These are phyloP conservation scores for Chlamydomonas reinhardtii DNA, from an alignment of 163 green algal species.

Conservation along the genomic window DNA sequence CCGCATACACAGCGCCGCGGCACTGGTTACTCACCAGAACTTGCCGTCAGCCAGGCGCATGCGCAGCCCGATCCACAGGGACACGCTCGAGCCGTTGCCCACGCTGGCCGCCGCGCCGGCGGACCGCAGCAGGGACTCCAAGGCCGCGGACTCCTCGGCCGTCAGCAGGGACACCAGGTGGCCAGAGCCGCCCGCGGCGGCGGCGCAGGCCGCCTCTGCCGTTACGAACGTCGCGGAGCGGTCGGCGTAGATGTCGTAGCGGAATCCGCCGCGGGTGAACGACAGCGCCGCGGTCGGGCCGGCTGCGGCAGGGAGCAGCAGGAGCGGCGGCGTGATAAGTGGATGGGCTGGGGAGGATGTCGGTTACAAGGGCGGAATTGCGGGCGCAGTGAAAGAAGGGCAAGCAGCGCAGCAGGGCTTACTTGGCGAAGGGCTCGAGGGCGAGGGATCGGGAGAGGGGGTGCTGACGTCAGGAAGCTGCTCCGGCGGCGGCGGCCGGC, in stretches of 20 bases:
- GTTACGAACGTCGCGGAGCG: not conserved
- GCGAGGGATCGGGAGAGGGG: no score
- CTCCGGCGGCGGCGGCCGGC: not conserved
- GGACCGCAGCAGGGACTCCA: not conserved
- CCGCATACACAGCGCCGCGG: no score
- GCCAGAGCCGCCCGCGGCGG: not conserved
- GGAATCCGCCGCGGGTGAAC: not conserved
- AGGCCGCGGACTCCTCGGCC: not conserved
- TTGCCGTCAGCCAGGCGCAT: not conserved
- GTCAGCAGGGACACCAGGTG: not conserved
- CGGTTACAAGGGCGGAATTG: no score
- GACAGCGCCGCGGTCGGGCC: not conserved
- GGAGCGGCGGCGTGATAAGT: no score
- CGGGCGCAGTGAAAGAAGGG: no score
- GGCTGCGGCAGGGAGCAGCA: not conserved
- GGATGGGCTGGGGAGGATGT: not conserved
- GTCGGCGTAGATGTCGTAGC: conserved; percentile 5
- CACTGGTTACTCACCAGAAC: not conserved
- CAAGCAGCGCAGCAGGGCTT: no score
- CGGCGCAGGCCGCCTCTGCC: not conserved
- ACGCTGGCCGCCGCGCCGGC: not conserved
- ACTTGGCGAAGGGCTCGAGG: no score
- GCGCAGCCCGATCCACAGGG: conserved; percentile 14
- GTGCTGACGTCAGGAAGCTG: not conserved
- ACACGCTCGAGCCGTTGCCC: not conserved